Percentiles rank a stretch among this genome's conserved stretches.
Evolutionary conservation across 164 flowering plant species (phyloP).

Genomic region (Euptelea pleiosperma): DNA sequence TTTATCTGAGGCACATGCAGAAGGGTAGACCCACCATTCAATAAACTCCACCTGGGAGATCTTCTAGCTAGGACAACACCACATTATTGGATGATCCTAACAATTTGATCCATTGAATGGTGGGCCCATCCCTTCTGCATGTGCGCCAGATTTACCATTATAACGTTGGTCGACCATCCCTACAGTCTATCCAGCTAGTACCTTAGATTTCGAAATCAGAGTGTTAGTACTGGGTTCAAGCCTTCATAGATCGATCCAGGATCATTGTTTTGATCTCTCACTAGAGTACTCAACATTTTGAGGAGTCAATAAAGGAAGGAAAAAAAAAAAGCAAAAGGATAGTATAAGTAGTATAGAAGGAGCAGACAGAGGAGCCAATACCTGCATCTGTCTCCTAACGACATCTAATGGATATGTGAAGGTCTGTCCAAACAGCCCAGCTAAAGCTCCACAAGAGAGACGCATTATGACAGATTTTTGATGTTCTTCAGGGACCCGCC

Average conservation of each 20-base stretch:
- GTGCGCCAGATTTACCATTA: not conserved
- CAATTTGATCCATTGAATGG: not conserved
- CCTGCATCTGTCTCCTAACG: slow-evolving; percentile 99
- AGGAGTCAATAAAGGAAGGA: not conserved
- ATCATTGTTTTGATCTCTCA: not conserved
- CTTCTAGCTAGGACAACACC: not conserved
- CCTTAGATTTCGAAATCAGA: not conserved
- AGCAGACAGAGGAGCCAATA: slow-evolving; percentile 13
- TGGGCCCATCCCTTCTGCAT: not conserved
- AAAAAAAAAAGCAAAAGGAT: not conserved
- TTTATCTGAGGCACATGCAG: too few relatives aligned
- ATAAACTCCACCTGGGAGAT: not conserved
- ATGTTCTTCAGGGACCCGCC: slow-evolving; percentile 86
- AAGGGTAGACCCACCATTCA: not conserved
- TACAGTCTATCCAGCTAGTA: not conserved
- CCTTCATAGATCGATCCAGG: not conserved
- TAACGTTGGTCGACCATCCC: too few relatives aligned
- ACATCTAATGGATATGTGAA: slow-evolving; percentile 95
- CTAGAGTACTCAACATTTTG: not conserved
- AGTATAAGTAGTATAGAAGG: not conserved
- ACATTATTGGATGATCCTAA: not conserved
- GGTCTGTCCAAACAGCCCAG: slow-evolving; percentile 95
- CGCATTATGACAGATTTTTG: slow-evolving; percentile 75
- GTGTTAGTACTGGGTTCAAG: not conserved
- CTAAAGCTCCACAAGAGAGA: slow-evolving; percentile 91